These are phyloP conservation scores for Acanthochlamys bracteata DNA, from an alignment of 106 monocot species.

Conservation along the genomic window DNA sequence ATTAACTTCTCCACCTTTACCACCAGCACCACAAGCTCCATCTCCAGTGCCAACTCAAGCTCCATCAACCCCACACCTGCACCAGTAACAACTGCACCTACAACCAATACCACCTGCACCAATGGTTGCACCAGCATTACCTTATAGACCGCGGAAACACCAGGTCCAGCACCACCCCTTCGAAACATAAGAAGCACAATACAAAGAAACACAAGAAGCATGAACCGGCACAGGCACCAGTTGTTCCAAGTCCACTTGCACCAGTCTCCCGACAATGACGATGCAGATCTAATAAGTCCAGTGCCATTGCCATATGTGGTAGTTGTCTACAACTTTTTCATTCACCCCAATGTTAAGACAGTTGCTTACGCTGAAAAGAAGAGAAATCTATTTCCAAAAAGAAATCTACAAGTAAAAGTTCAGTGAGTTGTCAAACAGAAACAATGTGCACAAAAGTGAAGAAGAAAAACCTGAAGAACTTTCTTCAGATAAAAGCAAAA, in stretches of 20 bases:
- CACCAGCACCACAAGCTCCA: not conserved
- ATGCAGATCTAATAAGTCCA: constrained; percentile 17
- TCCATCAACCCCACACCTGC: not conserved
- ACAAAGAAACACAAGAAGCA: constrained; percentile 33
- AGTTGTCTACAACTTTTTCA: not conserved
- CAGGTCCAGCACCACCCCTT: constrained; percentile 32
- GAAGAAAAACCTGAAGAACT: not conserved
- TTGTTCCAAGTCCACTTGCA: constrained; percentile 35
- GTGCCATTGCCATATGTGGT: constrained; percentile 34
- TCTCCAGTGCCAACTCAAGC: not conserved
- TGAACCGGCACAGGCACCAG: constrained; percentile 33
- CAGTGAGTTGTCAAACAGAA: not conserved
- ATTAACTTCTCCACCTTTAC: constrained; percentile 1
- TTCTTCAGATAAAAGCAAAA: not conserved
- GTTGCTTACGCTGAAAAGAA: too few species aligned
- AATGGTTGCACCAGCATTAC: constrained; percentile 4
- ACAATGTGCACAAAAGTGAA: not conserved
- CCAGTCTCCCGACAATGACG: constrained; percentile 22
- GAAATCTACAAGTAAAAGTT: not conserved
- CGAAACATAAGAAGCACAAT: constrained; percentile 36
- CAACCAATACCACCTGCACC: constrained; percentile 15
- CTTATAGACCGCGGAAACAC: not conserved
- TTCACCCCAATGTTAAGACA: too few species aligned
- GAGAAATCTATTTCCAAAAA: too few species aligned
- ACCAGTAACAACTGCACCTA: not conserved